A percentile compares a stretch with the other conserved stretches of the same genome.
phyloP scores from a whole-genome alignment of 2,329 filamentous ascomycete genomes.

The Epicoccum nigrum region DNA sequence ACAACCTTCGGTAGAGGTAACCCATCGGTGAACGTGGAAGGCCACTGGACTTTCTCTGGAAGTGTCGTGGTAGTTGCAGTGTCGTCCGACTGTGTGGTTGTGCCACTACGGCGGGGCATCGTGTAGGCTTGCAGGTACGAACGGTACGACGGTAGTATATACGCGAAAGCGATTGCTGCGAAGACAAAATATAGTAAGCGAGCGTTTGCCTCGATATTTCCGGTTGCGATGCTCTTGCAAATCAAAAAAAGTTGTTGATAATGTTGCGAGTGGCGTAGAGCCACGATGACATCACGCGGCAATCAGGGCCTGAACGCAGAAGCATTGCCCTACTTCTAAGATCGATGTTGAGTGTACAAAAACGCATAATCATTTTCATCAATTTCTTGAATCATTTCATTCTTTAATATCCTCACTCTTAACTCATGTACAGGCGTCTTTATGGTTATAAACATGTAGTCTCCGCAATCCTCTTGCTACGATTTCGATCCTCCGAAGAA shows the following conservation, averaged over 20 bases:
- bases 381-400: too few species aligned
- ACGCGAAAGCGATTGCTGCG: not conserved
- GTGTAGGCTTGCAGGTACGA: not conserved
- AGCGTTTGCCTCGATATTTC: not conserved
- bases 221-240: not conserved
- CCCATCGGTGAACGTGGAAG: conserved; percentile 66
- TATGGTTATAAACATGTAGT: too few species aligned
- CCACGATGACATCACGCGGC: conserved; percentile 14
- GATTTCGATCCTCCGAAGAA: too few species aligned
- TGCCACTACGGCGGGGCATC: conserved; percentile 41
- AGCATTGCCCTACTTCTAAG: too few species aligned
- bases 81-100: conserved; percentile 28
- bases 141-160: not conserved
- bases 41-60: conserved; percentile 48
- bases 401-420: too few species aligned
- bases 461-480: too few species aligned
- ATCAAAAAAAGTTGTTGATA: not conserved
- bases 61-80: conserved; percentile 44
- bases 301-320: too few species aligned
- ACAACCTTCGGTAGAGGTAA: conserved; percentile 80
- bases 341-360: too few species aligned
- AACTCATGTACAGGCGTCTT: too few species aligned
- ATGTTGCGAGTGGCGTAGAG: conserved; percentile 4
- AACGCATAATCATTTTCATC: too few species aligned
- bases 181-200: not conserved